These are phyloP conservation scores for Salvia rosmarinus DNA, from an alignment of 257 asterid species.

Conservation along the genomic window DNA sequence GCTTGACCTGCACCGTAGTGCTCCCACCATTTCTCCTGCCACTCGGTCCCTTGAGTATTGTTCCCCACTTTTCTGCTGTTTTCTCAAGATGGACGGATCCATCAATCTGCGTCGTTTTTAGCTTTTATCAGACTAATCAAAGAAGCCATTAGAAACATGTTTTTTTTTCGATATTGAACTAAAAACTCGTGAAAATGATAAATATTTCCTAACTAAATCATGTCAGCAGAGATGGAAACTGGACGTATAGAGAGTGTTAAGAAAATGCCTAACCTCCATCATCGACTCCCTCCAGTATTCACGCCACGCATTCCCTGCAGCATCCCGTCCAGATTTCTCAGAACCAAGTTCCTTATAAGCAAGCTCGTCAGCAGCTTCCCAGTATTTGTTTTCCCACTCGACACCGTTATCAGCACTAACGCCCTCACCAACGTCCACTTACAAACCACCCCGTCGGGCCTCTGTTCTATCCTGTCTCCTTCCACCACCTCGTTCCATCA, in stretches of 20 bases:
- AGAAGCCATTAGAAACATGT: not conserved
- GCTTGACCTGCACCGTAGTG: constrained; percentile 81
- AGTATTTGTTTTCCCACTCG: constrained; percentile 95
- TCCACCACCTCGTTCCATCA: constrained; percentile 97
- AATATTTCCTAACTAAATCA: not conserved
- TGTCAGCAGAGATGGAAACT: not conserved
- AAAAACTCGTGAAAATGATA: not conserved
- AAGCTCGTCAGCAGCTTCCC: constrained; percentile 96
- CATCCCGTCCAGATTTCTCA: constrained; percentile 98
- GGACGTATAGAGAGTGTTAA: no score
- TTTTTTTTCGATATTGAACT: not conserved
- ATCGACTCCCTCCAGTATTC: constrained; percentile 93
- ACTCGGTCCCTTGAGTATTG: constrained; percentile 80
- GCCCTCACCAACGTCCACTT: constrained; percentile 86
- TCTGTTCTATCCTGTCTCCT: constrained; percentile 78
- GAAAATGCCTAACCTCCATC: constrained; percentile 59
- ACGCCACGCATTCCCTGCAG: constrained; percentile 89
- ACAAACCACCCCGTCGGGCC: constrained; percentile 88
- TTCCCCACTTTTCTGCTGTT: constrained; percentile 99
- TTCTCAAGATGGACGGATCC: constrained; percentile 79
- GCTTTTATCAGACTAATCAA: not conserved
- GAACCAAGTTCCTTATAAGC: constrained; percentile 96
- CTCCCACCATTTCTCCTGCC: constrained; percentile 99
- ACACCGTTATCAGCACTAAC: constrained; percentile 69
- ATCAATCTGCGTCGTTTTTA: constrained; percentile 49